Base-by-base conservation (phyloP, 2,329 filamentous ascomycete genomes). In the Drechslerella coelobrocha region DNA sequence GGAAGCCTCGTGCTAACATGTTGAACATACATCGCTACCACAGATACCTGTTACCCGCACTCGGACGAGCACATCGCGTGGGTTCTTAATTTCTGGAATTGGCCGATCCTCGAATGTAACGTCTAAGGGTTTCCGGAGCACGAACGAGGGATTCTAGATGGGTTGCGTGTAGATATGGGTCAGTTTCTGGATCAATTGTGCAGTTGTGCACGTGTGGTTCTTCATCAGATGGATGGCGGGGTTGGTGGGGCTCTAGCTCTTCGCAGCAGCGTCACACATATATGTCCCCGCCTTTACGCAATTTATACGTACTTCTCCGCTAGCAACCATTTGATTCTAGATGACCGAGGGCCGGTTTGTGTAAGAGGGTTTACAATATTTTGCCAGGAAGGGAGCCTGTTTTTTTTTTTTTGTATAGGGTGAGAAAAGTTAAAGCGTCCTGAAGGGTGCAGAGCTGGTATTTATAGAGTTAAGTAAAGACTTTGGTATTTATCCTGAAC, bases 1-100 rank as follows among this genome's bases (percentile, higher is more conserved):
- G 47, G 39, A 2, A 8, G 14, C 7, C 31, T 21, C 19, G 2
- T 24, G 14, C 29, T 21, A n/a, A 47, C 27, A 27, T 50, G 24
- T 29, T 5, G n/a, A 43, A 56, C 61, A 43, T 3, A 88, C 83
- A 78, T 90, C 88, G 54, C 85, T 88, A 76, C 88, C 88, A 78
- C 88, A 90, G 76, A 90, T 85, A 26, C 87, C 87, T 2, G 88
- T 90, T 73, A 84, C 83, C 72, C 84, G 84, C 73, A 90, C 82
- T 72, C 83, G 82, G 72, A 90, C 79, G 79, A 89, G 84, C 57
- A 90, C 83, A 77, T 89, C 86, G 72, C 76, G 75, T n/a, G 77
- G 76, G 51, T 75, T 73, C 41, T 76, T 62, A 78, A 85, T 52
- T 77, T 77, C 77, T 81, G 76, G 81, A 81, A 69, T 59, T 31